Base-by-base conservation (phyloP, 352 stramenopile species). In the Phytophthora hibernalis region DNA sequence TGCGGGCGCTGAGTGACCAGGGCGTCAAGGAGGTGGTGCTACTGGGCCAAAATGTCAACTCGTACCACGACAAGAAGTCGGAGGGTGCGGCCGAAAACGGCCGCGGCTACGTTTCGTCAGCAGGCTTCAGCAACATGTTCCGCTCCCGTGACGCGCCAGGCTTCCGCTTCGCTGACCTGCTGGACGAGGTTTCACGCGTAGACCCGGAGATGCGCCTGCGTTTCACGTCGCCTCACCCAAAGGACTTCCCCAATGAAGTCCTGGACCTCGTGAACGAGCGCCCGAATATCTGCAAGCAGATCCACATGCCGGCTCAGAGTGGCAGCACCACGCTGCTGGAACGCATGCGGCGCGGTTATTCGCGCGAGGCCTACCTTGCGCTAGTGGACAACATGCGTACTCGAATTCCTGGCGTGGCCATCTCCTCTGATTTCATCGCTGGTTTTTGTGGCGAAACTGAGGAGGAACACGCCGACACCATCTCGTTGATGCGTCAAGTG, bases 21-120 rank as follows among this genome's bases (percentile, higher is more conserved):
- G 95, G 93, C 45, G 90, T 99, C 18, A 99, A 99, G 72, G 98
- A 99, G 72, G 87, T 99, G 13, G 92, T 98, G 51, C 81, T 99
- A 30, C 82, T 99, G n/a, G 98, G 98, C 37, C 98, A 99, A 79
- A 99, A 99, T 78, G 98, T 99, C 43, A 99, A 99, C 81, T 98
- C 92, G 54, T 99, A 99, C 76, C 97, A 99, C 75, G 97, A 99
- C 82, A 93, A 85, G 22, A 83, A 90, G 61, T 93, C 85, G 0
- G 79, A 89, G 43, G 87, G 82, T 16, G 87, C 87, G 15, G 47
- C 60, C 13, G 81, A 93, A 44, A 68, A 83, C 21, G 89, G 89
- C 1, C 85, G 89, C 8, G 80, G 79, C 26, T 96, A 96, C 68
- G 83, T 91, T 13, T 79, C 95, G 12, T 97, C 97, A 37, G 79